Evolutionary conservation across 768 basidiomycete species (phyloP), one percentile per base, ranked within the genome.

Genomic region (Neoboletus subvelutipes): DNA sequence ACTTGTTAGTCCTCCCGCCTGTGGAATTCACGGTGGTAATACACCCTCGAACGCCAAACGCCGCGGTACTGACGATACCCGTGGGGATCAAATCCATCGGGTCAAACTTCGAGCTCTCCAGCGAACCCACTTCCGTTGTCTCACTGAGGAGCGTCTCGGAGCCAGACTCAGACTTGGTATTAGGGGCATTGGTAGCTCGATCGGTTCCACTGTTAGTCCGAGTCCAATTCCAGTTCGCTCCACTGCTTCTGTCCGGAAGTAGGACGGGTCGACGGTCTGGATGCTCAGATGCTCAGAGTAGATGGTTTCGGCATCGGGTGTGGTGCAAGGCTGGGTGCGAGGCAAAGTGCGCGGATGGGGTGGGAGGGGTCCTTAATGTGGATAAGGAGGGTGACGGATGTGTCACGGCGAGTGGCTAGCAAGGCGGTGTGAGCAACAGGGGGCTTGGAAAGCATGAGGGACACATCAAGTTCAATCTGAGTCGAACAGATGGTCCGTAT

Each of bases 1-100:
- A 78, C 68, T 92, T 93, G 72, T 93, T 93, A 34, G 89, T 93
- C 45, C 76, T 76, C 2, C 92, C 91, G 40, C 92, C 92, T 0
- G 91, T 93, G 1, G 90, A 90, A 1, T 92, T 93, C 18, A 86
- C 74, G 2, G 78, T 72, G 1, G 85, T 82, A 56, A 93, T 84
- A 64, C 90, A 91, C 1, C 91, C 90, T 24, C 83, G 75, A 6
- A 78, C 62, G 65, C 92, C 92, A 31, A 92, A 75, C 5, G 88
- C 90, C 9, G 93, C 89, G 1, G 92, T 92, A 22, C 92, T 92
- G 9, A 94, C 90, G 0, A 91, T 93, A 13, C 91, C 92, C 17
- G 73, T 86, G 5, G 91, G 88, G 57, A 83, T 74, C 59, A 79
- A 70, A 67, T 88, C 86, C 10, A 88, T 72, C 15, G 74, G 56